These are phyloP conservation scores for Rhodotorula babjevae DNA, from an alignment of 768 basidiomycete species.

Conservation along the genomic window DNA sequence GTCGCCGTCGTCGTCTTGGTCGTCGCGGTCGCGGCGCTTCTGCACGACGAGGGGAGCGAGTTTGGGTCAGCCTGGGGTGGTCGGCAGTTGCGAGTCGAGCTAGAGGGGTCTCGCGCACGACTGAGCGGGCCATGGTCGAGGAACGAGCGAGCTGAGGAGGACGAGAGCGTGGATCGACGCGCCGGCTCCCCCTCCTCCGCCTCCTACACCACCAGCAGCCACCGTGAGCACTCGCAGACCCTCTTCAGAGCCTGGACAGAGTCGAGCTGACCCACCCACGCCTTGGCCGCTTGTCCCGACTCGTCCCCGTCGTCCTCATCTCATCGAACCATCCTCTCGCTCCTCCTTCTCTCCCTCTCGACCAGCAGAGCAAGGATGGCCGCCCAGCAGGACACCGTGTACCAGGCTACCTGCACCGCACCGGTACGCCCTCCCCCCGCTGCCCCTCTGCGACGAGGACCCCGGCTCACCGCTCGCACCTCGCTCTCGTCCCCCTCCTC, in stretches of 20 bases:
- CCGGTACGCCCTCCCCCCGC: constrained; percentile 29
- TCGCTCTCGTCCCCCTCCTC: background rate
- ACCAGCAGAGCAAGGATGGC: background rate
- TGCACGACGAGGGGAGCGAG: background rate
- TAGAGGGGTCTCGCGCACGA: background rate
- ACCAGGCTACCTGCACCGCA: constrained; percentile 41
- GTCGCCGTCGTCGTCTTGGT: constrained; percentile 8
- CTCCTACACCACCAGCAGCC: background rate
- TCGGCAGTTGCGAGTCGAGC: background rate
- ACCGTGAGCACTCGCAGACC: background rate
- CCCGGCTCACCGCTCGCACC: background rate
- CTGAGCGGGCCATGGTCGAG: background rate
- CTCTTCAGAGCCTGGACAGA: too few species aligned
- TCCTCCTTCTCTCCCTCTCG: background rate
- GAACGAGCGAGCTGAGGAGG: background rate
- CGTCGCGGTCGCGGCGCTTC: constrained; percentile 9
- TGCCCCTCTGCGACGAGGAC: background rate
- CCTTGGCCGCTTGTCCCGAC: too few species aligned
- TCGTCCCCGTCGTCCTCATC: background rate
- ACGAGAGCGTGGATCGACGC: background rate
- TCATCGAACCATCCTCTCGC: background rate
- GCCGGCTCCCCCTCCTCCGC: background rate
- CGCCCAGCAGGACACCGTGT: background rate
- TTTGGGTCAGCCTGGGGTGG: background rate
- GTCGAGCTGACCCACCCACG: background rate